Conservation (phyloP, 1,284 basidiomycete genomes). For the Tetrapyrgos nigripes region DNA sequence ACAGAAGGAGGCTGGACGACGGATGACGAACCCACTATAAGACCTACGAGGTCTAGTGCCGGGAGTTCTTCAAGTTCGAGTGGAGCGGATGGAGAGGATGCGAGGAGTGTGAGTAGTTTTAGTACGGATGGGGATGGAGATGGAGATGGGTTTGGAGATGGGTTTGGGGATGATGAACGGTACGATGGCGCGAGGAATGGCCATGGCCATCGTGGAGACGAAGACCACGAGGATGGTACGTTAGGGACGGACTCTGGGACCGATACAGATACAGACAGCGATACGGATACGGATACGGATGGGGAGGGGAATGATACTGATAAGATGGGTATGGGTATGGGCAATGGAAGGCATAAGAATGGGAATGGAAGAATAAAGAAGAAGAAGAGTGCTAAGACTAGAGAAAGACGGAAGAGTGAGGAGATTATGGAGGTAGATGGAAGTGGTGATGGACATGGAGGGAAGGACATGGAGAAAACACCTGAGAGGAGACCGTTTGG, state of each 20-base stretch:
- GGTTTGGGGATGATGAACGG: conserved; percentile 23
- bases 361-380: conserved; percentile 1
- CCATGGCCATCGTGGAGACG: background rate
- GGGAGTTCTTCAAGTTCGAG: conserved; percentile 20
- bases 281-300: no score
- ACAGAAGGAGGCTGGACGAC: conserved; percentile 61
- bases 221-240: conserved; percentile 2
- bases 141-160: no score
- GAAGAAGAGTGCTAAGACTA: background rate
- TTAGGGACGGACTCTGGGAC: background rate
- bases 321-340: background rate
- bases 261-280: background rate
- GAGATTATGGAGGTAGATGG: background rate
- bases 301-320: background rate
- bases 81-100: conserved; percentile 25
- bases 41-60: conserved; percentile 47
- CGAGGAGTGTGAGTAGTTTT: conserved; percentile 36
- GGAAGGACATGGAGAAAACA: conserved; percentile 7
- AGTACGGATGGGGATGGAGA: conserved; percentile 23
- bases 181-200: conserved; percentile 17
- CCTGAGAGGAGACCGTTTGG: conserved; percentile 10
- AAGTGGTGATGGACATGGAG: background rate
- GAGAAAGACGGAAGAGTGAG: conserved; percentile 6
- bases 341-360: background rate
- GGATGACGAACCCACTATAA: conserved; percentile 80